A percentile compares a stretch with the other conserved stretches of the same genome.
phyloP scores from a whole-genome alignment of 1,284 basidiomycete species.

The Ceratobasidium sp. region DNA sequence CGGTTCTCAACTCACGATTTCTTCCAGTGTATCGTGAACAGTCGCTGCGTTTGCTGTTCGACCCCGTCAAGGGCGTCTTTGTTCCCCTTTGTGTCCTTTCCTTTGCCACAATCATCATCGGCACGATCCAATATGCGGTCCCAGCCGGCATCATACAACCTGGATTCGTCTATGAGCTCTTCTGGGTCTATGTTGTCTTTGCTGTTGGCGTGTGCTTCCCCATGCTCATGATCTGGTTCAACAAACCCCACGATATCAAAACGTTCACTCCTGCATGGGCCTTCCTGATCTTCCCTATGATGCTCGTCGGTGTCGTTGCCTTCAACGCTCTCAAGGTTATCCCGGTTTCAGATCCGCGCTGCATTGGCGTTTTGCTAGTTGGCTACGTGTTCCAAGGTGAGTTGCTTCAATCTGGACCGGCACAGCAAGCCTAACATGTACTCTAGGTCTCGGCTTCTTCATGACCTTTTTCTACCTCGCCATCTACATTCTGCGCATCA shows the following conservation, averaged over 20 bases:
- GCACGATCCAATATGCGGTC: constrained; percentile 47
- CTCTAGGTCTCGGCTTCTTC: constrained; percentile 45
- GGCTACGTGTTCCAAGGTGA: constrained; percentile 47
- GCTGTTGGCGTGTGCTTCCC: constrained; percentile 42
- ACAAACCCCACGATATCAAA: constrained; percentile 45
- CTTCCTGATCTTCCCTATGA: constrained; percentile 46
- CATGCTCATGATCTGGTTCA: constrained; percentile 47
- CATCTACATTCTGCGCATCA: constrained; percentile 45
- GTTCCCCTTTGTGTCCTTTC: constrained; percentile 46
- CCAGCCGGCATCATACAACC: constrained; percentile 43
- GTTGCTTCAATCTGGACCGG: neutral
- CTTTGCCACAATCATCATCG: constrained; percentile 47
- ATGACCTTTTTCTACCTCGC: constrained; percentile 47
- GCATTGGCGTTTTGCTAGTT: constrained; percentile 45
- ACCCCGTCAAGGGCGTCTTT: constrained; percentile 48
- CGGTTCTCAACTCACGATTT: neutral
- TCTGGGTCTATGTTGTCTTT: constrained; percentile 41
- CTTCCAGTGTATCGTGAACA: constrained; percentile 41
- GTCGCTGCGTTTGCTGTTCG: constrained; percentile 33
- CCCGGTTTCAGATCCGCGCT: constrained; percentile 32
- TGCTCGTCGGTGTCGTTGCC: constrained; percentile 42
- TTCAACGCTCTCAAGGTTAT: constrained; percentile 43
- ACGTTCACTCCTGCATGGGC: constrained; percentile 48
- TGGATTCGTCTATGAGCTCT: constrained; percentile 40
- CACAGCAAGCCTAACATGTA: neutral